phyloP scores from a whole-genome alignment of 331 rosid species.

The Cucumis variabilis region DNA sequence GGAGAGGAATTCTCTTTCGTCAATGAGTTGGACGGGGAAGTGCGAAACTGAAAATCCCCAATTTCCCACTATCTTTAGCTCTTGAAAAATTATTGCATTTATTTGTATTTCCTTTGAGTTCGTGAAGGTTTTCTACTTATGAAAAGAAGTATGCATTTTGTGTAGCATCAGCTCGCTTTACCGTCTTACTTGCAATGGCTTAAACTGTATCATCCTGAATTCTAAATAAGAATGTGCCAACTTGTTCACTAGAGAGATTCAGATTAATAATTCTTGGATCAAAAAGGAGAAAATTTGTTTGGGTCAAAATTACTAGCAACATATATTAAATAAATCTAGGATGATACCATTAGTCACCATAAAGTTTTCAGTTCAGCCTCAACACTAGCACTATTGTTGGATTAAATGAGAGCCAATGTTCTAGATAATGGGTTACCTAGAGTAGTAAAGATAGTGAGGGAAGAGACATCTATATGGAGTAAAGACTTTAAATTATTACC shows the following conservation, averaged over 20 bases:
- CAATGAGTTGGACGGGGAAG: too few relatives aligned
- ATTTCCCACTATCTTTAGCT: too few relatives aligned
- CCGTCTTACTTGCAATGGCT: background rate
- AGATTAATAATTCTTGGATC: background rate
- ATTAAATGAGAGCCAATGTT: background rate
- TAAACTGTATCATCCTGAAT: constrained; percentile 7
- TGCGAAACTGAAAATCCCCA: too few relatives aligned
- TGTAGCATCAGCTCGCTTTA: background rate
- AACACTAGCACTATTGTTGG: background rate
- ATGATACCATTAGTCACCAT: background rate
- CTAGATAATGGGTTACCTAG: background rate
- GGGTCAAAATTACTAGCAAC: background rate
- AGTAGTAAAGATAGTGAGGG: background rate
- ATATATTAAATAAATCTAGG: background rate
- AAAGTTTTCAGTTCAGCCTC: constrained; percentile 11
- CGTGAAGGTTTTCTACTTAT: background rate
- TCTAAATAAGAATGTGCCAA: background rate
- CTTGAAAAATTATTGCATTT: background rate
- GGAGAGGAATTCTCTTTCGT: too few relatives aligned
- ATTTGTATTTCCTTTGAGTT: background rate
- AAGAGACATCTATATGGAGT: background rate
- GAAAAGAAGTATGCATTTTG: background rate
- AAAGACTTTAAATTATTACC: background rate
- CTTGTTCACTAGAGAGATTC: background rate
- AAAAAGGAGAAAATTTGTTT: background rate